phyloP scores from a whole-genome alignment of 768 basidiomycete species.

The Xanthoconium stramineum region DNA sequence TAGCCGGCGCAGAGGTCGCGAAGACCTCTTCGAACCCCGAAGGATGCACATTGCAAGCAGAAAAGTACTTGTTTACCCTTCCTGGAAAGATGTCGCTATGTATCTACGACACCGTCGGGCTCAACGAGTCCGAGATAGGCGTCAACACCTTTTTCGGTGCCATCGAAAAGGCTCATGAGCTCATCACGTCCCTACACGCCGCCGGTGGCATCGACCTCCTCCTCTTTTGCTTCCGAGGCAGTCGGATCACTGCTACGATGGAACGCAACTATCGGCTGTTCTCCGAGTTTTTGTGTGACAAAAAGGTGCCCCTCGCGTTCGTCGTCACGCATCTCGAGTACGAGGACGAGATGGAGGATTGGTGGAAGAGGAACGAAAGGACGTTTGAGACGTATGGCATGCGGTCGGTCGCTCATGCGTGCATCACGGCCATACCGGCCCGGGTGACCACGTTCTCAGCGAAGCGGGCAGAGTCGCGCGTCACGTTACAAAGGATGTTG shows the following conservation, averaged over 20 bases:
- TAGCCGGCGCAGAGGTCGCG: background rate
- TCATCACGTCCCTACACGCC: background rate
- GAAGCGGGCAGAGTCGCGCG: conserved; percentile 8
- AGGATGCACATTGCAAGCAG: background rate
- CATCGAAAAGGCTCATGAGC: conserved; percentile 9
- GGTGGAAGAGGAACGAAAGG: no score
- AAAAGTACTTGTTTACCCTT: background rate
- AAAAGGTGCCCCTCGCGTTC: no score
- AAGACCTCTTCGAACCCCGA: no score
- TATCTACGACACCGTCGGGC: conserved; percentile 2
- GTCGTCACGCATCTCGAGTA: no score
- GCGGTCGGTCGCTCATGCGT: no score
- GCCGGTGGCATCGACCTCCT: background rate
- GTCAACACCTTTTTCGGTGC: conserved; percentile 1
- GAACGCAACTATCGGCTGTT: conserved; percentile 13
- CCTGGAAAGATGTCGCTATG: background rate
- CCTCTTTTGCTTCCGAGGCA: conserved; percentile 10
- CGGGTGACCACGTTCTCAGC: background rate
- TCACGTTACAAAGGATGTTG: background rate
- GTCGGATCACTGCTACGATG: background rate
- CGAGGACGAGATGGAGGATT: no score
- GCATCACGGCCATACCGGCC: conserved; percentile 5
- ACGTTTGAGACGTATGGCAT: no score
- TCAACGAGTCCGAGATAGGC: conserved; percentile 8
- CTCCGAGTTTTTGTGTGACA: no score